phyloP scores from a whole-genome alignment of 306 rosid genomes.

The Prunus dulcis region DNA sequence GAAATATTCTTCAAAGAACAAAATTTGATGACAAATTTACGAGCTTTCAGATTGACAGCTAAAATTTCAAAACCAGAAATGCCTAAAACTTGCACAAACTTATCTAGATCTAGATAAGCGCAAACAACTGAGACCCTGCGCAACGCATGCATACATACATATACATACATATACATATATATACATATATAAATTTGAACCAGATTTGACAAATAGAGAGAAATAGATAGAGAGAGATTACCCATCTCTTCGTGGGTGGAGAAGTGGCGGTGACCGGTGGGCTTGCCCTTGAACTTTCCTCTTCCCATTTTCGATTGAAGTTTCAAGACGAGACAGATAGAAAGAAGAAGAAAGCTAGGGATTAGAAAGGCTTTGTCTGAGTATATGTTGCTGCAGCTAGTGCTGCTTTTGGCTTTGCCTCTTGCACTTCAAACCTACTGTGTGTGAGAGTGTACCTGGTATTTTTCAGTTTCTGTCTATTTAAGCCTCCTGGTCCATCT shows the following conservation, averaged over 20 bases:
- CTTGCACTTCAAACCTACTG: not conserved
- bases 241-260: constrained; percentile 85
- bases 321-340: not conserved
- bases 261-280: constrained; percentile 95
- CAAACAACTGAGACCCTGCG: not conserved
- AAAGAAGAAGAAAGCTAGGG: constrained; percentile 2
- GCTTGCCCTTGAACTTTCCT: constrained; percentile 95
- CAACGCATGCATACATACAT: not conserved
- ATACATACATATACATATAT: not conserved
- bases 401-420: not conserved
- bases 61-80: not conserved
- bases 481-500: not conserved
- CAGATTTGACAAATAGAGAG: not conserved
- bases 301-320: constrained; percentile 64
- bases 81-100: not conserved
- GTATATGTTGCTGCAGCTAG: not conserved
- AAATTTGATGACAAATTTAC: not conserved
- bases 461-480: not conserved
- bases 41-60: not conserved
- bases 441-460: not conserved
- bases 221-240: constrained; percentile 22
- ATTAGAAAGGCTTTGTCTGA: not conserved
- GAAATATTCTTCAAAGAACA: not conserved
- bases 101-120: not conserved
- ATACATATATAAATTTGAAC: not conserved